Evolutionary conservation across 352 stramenopile species (phyloP).

Genomic region (Saprolegnia diclina): DNA sequence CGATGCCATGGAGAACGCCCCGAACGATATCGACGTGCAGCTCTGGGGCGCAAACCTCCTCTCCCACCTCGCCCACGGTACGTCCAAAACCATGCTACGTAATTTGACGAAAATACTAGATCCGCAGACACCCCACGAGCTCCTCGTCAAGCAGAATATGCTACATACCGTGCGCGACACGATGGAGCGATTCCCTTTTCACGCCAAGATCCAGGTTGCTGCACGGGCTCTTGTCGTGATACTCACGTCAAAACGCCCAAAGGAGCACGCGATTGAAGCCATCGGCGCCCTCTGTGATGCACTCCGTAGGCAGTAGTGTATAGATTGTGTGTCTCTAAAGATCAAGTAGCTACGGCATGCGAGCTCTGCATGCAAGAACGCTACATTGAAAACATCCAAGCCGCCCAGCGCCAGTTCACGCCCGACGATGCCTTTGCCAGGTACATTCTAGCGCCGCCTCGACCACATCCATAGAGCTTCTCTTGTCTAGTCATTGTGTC

Average conservation of each 20-base stretch:
- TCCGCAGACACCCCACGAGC: conserved; percentile 4
- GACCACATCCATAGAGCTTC: background rate
- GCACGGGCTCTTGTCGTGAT: background rate
- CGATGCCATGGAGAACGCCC: conserved; percentile 6
- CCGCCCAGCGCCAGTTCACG: background rate
- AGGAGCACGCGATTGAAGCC: conserved; percentile 21
- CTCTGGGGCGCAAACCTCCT: conserved; percentile 18
- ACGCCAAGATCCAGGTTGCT: conserved; percentile 19
- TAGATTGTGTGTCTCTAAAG: background rate
- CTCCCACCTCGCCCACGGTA: conserved; percentile 3
- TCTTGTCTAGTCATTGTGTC: conserved; percentile 8
- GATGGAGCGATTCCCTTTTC: conserved; percentile 22
- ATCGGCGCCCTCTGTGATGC: conserved; percentile 6
- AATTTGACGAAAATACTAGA: background rate
- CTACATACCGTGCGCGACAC: conserved; percentile 9
- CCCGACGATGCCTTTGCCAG: conserved; percentile 5
- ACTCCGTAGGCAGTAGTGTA: background rate
- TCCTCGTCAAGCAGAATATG: conserved; percentile 10
- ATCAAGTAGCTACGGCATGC: background rate
- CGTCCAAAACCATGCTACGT: background rate
- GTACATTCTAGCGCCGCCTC: background rate
- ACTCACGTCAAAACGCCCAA: background rate
- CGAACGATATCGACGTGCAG: conserved; percentile 19
- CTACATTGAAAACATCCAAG: conserved; percentile 25
- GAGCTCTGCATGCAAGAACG: conserved; percentile 23